A percentile compares a stretch with the other conserved stretches of the same genome.
phyloP scores from a whole-genome alignment of 305 asterid species.

The Lippia alba region DNA sequence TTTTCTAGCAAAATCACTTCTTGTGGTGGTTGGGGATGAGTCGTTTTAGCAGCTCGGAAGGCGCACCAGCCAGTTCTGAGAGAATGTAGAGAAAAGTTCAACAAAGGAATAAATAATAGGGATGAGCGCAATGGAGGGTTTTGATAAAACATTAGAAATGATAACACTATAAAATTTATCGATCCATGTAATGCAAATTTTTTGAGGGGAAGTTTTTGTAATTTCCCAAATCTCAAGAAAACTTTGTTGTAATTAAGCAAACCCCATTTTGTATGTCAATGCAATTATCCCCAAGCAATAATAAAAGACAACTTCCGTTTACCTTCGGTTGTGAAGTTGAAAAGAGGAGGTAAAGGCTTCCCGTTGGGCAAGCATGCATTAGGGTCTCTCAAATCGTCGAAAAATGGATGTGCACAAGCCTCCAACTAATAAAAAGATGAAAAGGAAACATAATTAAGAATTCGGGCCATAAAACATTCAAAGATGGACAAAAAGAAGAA shows the following conservation, averaged over 20 bases:
- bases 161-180: no score
- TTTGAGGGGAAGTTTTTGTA: no score
- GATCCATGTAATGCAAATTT: no score
- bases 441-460: background rate
- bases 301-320: background rate
- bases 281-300: no score
- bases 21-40: slow-evolving; percentile 78
- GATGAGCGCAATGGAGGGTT: no score
- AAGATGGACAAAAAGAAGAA: background rate
- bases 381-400: slow-evolving; percentile 78
- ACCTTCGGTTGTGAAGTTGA: slow-evolving; percentile 88
- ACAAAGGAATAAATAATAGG: background rate
- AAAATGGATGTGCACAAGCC: slow-evolving; percentile 98
- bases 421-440: slow-evolving; percentile 57
- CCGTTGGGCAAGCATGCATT: slow-evolving; percentile 78
- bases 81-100: slow-evolving; percentile 8
- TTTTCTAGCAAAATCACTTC: slow-evolving; percentile 41
- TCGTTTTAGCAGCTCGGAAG: slow-evolving; percentile 74
- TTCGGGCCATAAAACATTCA: background rate
- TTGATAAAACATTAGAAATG: no score
- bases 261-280: no score
- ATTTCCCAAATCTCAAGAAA: no score
- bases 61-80: slow-evolving; percentile 79
- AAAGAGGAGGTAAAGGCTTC: slow-evolving; percentile 79
- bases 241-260: no score